These are phyloP conservation scores for Sicyos baderoa DNA, from an alignment of 306 rosid genomes.

Conservation along the genomic window DNA sequence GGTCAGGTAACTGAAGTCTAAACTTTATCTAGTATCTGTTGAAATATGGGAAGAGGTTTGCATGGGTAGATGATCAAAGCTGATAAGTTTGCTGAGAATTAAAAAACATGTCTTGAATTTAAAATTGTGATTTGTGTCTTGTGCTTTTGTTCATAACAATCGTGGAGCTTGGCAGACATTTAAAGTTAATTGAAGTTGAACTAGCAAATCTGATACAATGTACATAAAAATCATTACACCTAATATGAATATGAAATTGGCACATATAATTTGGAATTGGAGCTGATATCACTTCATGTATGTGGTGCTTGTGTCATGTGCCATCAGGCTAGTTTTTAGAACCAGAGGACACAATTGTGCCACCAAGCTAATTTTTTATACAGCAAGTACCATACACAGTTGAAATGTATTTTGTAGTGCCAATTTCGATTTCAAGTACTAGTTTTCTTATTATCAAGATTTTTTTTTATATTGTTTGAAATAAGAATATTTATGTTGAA, in stretches of 20 bases:
- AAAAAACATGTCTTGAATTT: neutral
- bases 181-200: neutral
- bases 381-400: neutral
- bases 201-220: neutral
- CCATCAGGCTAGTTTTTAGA: neutral
- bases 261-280: neutral
- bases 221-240: neutral
- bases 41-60: neutral
- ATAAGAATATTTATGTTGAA: neutral
- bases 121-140: neutral
- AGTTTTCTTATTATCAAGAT: neutral
- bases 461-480: too few relatives aligned
- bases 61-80: neutral
- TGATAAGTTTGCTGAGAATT: slow-evolving; percentile 5
- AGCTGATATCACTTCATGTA: neutral
- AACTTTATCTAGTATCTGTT: neutral
- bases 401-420: neutral
- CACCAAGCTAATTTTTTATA: neutral
- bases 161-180: neutral
- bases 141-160: neutral
- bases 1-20: slow-evolving; percentile 57
- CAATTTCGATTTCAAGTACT: neutral
- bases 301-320: slow-evolving; percentile 15
- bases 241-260: neutral
- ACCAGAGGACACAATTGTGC: neutral